Evolutionary conservation across 179 eudicot genomes (phyloP), one percentile per base, ranked within the genome.

Genomic region (Corrigiola litoralis): DNA sequence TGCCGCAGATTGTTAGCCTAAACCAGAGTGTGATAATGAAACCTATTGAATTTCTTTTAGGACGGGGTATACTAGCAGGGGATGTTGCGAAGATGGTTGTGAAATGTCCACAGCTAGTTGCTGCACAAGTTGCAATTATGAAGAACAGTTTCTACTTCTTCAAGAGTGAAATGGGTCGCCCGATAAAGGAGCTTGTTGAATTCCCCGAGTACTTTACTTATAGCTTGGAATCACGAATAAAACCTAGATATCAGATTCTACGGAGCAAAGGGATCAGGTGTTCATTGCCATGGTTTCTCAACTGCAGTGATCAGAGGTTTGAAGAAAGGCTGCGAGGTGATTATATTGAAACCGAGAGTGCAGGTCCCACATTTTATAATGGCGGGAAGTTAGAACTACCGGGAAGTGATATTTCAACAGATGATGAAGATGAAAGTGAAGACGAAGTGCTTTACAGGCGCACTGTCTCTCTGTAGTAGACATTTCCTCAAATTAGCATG

Each of bases 171-270:
- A 90, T 86, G 87, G 94, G 89, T 16, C 72, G 91, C 73, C 97
- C 95, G 7, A 44, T 94, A 52, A 81, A 79, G 61, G 99, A 94
- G 80, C 92, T 94, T n/a, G 84, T 90, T 21, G 91, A 94, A 58
- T 94, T 87, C 60, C 99, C 97, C 2, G 99, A 94, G 48, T 94
- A 90, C 77, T 90, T 92, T 23, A 94, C 97, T 11, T 94, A 94
- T 57, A 84, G 99, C 77, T 82, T 94, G 66, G 99, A 87, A 58
- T 87, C 91, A 21, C 79, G 99, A 63, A 90, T 94, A 64, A 94
- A 87, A 69, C 95, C 94, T 18, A 77, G 99, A 75, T 84, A 86
- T 63, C 89, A 82, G 49, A 82, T 64, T 47, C 71, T 94, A 48
- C 82, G 79, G 58, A 80, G 78, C 66, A 87, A 84, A 76, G 99